Evolutionary conservation across 441 rosid species (phyloP), one percentile per base, ranked within the genome.

Genomic region (Francoa sonchifolia): DNA sequence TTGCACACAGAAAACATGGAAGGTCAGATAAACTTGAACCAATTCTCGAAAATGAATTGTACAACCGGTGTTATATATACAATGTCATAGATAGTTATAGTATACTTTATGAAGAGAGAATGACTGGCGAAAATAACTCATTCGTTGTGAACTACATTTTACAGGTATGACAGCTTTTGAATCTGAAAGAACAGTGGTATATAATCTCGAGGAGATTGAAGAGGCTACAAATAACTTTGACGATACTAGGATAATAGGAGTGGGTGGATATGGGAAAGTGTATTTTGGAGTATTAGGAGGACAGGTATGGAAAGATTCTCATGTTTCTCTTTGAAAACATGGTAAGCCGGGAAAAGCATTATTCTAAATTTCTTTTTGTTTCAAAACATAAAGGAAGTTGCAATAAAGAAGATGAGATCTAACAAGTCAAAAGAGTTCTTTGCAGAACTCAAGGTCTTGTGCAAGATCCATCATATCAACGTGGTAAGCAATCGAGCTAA

Each of bases 331-430:
- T 39, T n/a, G 36, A n/a, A 20, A 8, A 12, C 36, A 16, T 26
- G 26, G 39, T 14, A 38, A 20, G 16, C 4, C 23, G n/a, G n/a
- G n/a, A n/a, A 37, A 20, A 18, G 16, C 8, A 19, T 39, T 2
- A 13, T 22, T 40, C 28, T 6, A 4, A 25, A 10, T 15, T 16
- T 29, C 17, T 32, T 12, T 18, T 31, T 17, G 25, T 34, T 36
- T 19, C 12, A n/a, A 6, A 20, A 30, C 33, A 32, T 39, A 44
- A 44, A 73, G 79, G 82, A 76, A 61, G 82, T 67, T 47, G 90
- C 84, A 6, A 56, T 73, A 54, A 76, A 76, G 84, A 63, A 73
- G 72, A 79, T 73, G 90, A 63, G 55, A 59, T 76, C 79, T 2
- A 79, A 57, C 62, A 76, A 76, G 48, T 71, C 79, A 17, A 73